Base-by-base conservation (phyloP, 2,329 filamentous ascomycete genomes). In the Lasiodiplodia hormozganensis region DNA sequence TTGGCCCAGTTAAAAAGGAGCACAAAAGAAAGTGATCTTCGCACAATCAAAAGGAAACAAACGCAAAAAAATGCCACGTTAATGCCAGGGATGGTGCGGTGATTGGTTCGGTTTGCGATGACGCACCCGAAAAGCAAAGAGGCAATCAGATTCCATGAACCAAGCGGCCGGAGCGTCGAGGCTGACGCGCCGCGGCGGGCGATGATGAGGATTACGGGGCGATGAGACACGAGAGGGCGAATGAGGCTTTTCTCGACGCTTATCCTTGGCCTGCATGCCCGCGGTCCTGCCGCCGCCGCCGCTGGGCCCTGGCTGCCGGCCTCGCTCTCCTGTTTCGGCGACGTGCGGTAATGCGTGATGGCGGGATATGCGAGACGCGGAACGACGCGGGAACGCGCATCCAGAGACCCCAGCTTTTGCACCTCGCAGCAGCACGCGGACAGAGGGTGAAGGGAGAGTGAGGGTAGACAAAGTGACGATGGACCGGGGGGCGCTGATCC, bases 311-410 rank as follows among this genome's bases (percentile, higher is more conserved):
- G 31, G 31, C 31, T 10, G 31, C 38, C 11, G 38, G 38, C 38
- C 38, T 14, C 38, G 10, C 38, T 21, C 18, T n/a, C 43, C 43
- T 47, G 8, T 25, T 53, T 23, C 51, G 51, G 25, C 51, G 51
- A 28, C 56, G 36, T 23, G 57, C 51, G 51, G 51, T 25, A 18
- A 47, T 21, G 57, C 57, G n/a, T 18, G 14, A 31, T n/a, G 8
- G 34, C 57, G 38, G 36, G 43, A 47, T 47, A 60, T 47, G 57
- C 57, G 25, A 25, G 58, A 51, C 49, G 58, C 58, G 36, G 57
- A 60, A 25, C 12, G 36, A 47, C 14, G 38, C 57, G 58, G 58
- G 40, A 62, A 62, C 25, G 40, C 40, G 21, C 58, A 62, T 40
- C 18, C 43, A 8, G 31, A 31, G 31, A 31, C 43, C 43, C 43